phyloP scores from a whole-genome alignment of 2,329 filamentous ascomycete genomes.

The Neopestalotiopsis sp. region DNA sequence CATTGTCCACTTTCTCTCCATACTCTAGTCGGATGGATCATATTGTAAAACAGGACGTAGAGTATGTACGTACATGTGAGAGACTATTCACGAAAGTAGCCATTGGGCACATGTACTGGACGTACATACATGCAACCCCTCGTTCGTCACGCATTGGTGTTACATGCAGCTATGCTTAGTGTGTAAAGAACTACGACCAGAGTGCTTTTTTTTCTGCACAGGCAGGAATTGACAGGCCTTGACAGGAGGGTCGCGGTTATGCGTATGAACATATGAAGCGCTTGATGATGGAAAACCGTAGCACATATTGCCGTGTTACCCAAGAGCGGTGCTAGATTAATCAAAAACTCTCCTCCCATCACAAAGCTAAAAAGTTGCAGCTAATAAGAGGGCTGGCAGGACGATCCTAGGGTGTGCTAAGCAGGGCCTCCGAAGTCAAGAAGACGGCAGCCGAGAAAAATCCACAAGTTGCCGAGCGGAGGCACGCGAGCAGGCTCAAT shows the following conservation, averaged over 20 bases:
- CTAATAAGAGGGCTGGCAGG: neutral
- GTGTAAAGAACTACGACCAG: neutral
- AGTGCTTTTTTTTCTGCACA: neutral
- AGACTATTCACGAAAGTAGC: neutral
- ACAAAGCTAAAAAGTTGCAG: neutral
- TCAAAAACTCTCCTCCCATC: too few relatives aligned
- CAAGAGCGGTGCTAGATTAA: neutral
- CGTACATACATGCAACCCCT: neutral
- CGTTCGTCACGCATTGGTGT: neutral
- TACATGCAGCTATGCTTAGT: neutral
- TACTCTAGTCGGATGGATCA: neutral
- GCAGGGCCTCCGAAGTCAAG: neutral
- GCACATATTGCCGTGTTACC: neutral
- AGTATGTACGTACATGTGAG: too few relatives aligned
- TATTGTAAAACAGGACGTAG: neutral
- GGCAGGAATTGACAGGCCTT: neutral
- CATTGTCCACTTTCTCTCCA: neutral
- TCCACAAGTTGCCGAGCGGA: neutral
- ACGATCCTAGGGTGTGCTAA: neutral
- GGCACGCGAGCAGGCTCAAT: neutral
- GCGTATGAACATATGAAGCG: neutral
- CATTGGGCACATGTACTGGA: neutral
- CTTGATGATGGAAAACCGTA: constrained; percentile 8
- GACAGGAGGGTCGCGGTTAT: neutral
- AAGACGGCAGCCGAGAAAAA: neutral